phyloP scores from a whole-genome alignment of 371 early-diverging fungal species.

The Entomophthora muscae region DNA sequence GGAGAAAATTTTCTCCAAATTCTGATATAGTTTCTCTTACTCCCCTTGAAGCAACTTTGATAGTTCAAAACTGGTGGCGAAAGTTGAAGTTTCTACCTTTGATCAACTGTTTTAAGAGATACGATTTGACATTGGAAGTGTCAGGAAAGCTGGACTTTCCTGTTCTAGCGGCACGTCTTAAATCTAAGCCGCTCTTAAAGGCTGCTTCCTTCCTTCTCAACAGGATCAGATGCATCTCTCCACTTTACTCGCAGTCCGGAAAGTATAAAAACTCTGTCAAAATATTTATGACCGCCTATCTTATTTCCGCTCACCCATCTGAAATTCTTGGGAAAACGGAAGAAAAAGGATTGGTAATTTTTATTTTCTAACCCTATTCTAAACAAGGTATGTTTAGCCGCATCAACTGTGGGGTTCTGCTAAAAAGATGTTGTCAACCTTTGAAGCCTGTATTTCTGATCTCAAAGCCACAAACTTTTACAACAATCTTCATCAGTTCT shows the following conservation, averaged over 20 bases:
- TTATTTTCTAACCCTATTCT: too few species aligned
- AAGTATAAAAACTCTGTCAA: slow-evolving; percentile 27
- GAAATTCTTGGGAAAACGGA: slow-evolving; percentile 18
- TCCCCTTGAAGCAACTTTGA: not conserved
- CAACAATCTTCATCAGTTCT: slow-evolving; percentile 16
- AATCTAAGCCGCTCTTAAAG: slow-evolving; percentile 8
- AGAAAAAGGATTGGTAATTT: not conserved
- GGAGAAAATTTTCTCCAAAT: not conserved
- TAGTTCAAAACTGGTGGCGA: slow-evolving; percentile 1
- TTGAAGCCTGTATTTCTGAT: slow-evolving; percentile 29
- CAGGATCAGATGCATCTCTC: slow-evolving; percentile 3
- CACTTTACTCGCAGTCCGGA: slow-evolving; percentile 2
- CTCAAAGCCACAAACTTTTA: slow-evolving; percentile 9
- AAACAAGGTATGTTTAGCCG: slow-evolving; percentile 8
- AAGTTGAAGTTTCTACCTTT: not conserved
- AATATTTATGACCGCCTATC: slow-evolving; percentile 42
- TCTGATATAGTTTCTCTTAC: not conserved
- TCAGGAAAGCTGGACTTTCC: not conserved
- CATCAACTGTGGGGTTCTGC: slow-evolving; percentile 23
- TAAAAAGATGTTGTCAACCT: slow-evolving; percentile 23
- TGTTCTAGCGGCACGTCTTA: not conserved
- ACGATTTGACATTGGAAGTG: not conserved
- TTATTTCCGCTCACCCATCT: slow-evolving; percentile 40
- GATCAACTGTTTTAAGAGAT: not conserved
- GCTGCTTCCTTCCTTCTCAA: slow-evolving; percentile 8